phyloP scores from a whole-genome alignment of 495 filamentous ascomycete species.

The Parathielavia appendiculata region DNA sequence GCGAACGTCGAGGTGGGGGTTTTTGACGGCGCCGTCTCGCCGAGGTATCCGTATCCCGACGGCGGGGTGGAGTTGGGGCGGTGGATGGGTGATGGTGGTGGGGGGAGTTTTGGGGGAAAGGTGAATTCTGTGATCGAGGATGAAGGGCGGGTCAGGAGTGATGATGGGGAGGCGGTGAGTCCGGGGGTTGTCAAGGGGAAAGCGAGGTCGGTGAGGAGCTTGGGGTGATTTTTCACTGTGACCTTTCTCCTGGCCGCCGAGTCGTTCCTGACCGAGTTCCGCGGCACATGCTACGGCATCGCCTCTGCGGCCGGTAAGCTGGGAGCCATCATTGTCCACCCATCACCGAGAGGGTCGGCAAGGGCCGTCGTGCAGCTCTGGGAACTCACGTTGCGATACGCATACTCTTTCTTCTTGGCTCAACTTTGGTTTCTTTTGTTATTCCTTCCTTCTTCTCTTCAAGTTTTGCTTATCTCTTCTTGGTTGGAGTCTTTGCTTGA shows the following conservation, averaged over 20 bases:
- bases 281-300: neutral
- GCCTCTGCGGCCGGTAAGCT: too few species aligned
- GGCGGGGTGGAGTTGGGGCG: neutral
- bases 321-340: too few species aligned
- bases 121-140: conserved; percentile 21
- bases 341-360: too few species aligned
- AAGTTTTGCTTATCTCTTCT: neutral
- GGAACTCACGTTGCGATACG: too few species aligned
- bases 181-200: neutral
- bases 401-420: neutral
- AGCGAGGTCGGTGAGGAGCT: neutral
- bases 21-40: neutral
- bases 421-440: neutral
- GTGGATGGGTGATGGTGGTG: neutral
- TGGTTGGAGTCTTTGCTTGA: neutral
- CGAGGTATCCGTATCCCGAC: neutral
- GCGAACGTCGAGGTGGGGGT: conserved; percentile 1
- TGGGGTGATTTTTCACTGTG: neutral
- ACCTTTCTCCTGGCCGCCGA: too few species aligned
- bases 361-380: too few species aligned
- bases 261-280: too few species aligned
- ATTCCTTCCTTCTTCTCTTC: neutral
- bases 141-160: conserved; percentile 12
- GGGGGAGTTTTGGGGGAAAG: conserved; percentile 8
- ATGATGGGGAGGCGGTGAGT: neutral